Evolutionary conservation across 1,139 yeast genomes (phyloP), one percentile per base, ranked within the genome.

Genomic region (Sugiyamaella castrensis): DNA sequence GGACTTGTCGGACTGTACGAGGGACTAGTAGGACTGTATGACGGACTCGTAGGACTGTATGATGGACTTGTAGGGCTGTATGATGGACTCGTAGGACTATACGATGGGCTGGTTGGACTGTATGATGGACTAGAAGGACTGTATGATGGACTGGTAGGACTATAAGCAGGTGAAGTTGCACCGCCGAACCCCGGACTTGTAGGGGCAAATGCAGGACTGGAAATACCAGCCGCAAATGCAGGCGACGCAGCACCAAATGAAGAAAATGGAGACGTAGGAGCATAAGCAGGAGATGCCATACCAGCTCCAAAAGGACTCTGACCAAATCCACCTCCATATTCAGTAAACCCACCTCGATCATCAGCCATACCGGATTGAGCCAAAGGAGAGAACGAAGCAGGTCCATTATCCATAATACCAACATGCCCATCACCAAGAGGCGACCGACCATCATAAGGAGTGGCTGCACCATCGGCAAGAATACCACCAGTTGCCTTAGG

Each of bases 271-370:
- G 88, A 83, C 7, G 89, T 75, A 7, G 85, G 84, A 46, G 86
- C 84, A 57, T 76, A 80, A n/a, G 72, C 72, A 24, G 80, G 79
- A 2, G 87, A 81, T 5, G 82, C 73, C n/a, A 79, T 75, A 29
- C 66, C 65, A 69, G 85, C 84, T 53, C 80, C 82, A 56, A 73
- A 76, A 35, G 49, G 49, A 53, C 77, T 72, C 54, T 67, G 69
- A 10, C 60, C 65, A 49, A 68, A 65, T 39, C 76, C 76, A 43
- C 84, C 85, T 53, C 95, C 95, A 65, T 92, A 92, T 54, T 91
- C 95, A 7, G 98, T 88, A 63, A 91, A 85, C 2, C 97, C 96
- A 56, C 98, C 98, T 44, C 82, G 73, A 44, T 81, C 87, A 60
- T 87, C 95, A 32, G 82, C 76, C 49, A 82, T 79, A 58, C 95